Evolutionary conservation across 2,329 filamentous ascomycete species (phyloP).

Genomic region (Cytospora mali): DNA sequence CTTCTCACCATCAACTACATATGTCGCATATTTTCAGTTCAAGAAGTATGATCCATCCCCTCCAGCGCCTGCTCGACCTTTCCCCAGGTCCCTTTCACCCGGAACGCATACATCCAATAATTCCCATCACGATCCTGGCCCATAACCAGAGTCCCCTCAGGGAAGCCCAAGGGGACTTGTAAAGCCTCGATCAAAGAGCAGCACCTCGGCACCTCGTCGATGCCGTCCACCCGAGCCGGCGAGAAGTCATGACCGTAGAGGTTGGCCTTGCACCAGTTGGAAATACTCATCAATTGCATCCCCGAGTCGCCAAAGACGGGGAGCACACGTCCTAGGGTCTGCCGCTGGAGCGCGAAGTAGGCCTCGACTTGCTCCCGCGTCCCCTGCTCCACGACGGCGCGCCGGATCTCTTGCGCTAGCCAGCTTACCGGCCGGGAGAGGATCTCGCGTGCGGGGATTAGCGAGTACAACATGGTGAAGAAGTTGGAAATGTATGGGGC

Average conservation of each 20-base stretch:
- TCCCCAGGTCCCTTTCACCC: background rate
- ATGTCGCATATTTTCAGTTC: background rate
- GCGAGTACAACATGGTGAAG: background rate
- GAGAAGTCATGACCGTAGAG: slow-evolving; percentile 36
- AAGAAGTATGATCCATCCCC: background rate
- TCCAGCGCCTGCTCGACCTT: slow-evolving; percentile 9
- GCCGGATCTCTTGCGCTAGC: slow-evolving; percentile 34
- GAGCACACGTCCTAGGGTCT: slow-evolving; percentile 30
- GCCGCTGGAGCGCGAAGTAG: slow-evolving; percentile 35
- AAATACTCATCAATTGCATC: slow-evolving; percentile 38
- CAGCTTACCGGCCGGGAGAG: slow-evolving; percentile 34
- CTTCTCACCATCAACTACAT: too few relatives aligned
- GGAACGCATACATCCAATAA: slow-evolving; percentile 1
- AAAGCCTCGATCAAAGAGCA: slow-evolving; percentile 1
- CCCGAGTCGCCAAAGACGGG: slow-evolving; percentile 37
- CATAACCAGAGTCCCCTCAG: slow-evolving; percentile 7
- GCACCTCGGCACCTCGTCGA: background rate
- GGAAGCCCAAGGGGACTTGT: background rate
- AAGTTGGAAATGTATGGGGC: background rate
- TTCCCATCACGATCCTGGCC: background rate
- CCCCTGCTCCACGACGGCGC: slow-evolving; percentile 37
- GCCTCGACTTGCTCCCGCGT: slow-evolving; percentile 41
- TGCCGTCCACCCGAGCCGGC: slow-evolving; percentile 26
- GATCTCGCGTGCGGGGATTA: background rate
- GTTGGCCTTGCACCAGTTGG: slow-evolving; percentile 38